A percentile compares a stretch with the other conserved stretches of the same genome.
phyloP scores from a whole-genome alignment of 2,329 filamentous ascomycete genomes.

The Tolypocladium capitatum region DNA sequence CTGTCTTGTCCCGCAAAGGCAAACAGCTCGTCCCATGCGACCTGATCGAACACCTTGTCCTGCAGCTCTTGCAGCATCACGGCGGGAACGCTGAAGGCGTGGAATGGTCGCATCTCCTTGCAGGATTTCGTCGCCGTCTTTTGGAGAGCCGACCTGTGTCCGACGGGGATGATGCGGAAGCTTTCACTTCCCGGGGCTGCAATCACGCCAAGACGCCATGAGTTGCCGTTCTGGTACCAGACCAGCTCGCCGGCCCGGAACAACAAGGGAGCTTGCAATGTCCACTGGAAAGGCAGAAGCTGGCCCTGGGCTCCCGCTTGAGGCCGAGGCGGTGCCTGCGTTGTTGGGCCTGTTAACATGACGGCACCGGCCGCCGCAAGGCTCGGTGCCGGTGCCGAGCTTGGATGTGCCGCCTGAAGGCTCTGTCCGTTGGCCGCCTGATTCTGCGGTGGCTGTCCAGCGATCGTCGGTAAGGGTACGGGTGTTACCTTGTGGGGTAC shows the following conservation, averaged over 20 bases:
- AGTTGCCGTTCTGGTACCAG: conserved; percentile 33
- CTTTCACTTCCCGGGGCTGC: conserved; percentile 15
- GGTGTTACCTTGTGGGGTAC: conserved; percentile 18
- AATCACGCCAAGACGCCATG: conserved; percentile 36
- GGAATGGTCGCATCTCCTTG: conserved; percentile 33
- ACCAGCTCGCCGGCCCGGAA: conserved; percentile 37
- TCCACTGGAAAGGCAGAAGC: conserved; percentile 13
- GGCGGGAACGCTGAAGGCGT: conserved; percentile 36
- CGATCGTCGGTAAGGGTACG: conserved; percentile 22
- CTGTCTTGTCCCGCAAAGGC: conserved; percentile 18
- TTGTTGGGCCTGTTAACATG: background rate
- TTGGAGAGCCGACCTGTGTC: conserved; percentile 23
- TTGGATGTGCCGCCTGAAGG: background rate
- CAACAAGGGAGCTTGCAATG: conserved; percentile 20
- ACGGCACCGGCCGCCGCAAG: background rate
- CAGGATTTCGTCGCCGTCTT: conserved; percentile 24
- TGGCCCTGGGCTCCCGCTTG: background rate
- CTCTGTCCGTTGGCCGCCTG: conserved; percentile 12
- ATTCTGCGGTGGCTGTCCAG: conserved; percentile 18
- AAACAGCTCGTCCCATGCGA: conserved; percentile 29
- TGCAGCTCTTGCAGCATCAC: conserved; percentile 25
- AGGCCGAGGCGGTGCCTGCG: conserved; percentile 2
- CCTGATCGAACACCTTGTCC: conserved; percentile 25
- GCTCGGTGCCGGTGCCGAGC: conserved; percentile 1
- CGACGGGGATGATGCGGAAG: conserved; percentile 27